phyloP scores from a whole-genome alignment of 306 rosid genomes.

The Hylodesmum podocarpum region DNA sequence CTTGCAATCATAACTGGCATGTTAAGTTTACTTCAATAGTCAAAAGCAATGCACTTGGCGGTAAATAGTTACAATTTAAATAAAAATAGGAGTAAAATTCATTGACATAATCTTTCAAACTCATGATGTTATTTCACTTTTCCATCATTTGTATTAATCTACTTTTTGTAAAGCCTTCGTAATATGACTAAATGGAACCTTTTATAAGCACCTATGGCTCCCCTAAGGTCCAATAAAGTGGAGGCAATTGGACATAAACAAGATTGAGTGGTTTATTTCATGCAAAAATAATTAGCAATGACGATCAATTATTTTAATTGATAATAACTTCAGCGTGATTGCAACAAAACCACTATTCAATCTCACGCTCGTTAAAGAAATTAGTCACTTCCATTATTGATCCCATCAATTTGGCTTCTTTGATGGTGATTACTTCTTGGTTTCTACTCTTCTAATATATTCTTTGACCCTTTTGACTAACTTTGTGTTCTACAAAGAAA shows the following conservation, averaged over 20 bases:
- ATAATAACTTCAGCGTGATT: conserved; percentile 27
- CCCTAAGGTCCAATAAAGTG: conserved; percentile 22
- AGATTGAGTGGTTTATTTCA: conserved; percentile 31
- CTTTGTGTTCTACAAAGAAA: neutral
- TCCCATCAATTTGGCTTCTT: neutral
- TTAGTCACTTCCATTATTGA: neutral
- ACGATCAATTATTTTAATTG: conserved; percentile 22
- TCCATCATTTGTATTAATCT: conserved; percentile 29
- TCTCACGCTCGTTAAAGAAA: conserved; percentile 40
- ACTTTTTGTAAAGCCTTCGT: conserved; percentile 27
- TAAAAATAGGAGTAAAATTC: conserved; percentile 1
- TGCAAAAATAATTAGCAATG: conserved; percentile 24
- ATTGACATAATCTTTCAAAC: conserved; percentile 15
- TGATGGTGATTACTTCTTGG: neutral
- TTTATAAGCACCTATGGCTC: conserved; percentile 8
- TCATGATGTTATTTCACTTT: conserved; percentile 23
- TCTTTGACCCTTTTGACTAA: neutral
- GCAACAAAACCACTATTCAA: conserved; percentile 32
- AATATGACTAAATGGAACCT: conserved; percentile 6
- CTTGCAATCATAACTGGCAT: conserved; percentile 9
- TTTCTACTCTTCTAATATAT: neutral
- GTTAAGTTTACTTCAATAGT: neutral
- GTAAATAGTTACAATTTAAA: conserved; percentile 7
- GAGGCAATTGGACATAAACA: conserved; percentile 35
- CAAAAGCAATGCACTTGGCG: neutral